Evolutionary conservation across 2,329 filamentous ascomycete genomes (phyloP), one percentile per base, ranked within the genome.

Genomic region (Myriangium duriaei): DNA sequence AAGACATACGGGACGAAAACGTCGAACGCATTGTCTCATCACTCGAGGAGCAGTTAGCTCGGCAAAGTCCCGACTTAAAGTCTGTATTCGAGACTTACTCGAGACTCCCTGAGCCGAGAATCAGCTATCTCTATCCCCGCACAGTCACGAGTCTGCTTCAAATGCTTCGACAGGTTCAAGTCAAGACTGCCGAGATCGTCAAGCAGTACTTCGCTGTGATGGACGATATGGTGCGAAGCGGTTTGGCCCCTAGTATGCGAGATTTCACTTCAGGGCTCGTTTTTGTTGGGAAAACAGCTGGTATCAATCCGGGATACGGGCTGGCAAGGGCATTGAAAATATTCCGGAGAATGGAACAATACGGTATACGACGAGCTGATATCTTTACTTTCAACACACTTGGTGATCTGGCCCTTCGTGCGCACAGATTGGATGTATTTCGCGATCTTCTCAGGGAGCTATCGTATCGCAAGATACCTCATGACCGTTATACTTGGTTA

Each of bases 381-480:
- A 69, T 75, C 34, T 79, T 86, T n/a, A 93, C 88, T 0, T 92
- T 98, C 59, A 94, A 91, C 53, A 81, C 95, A 32, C 69, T 98
- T 10, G 95, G 94, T 49, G 82, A 95, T 52, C 72, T 85, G 9
- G 85, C 91, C 1, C 74, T 84, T 48, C 92, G 91, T 57, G 76
- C 84, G 0, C 81, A 82, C 28, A 91, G 92, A 52, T 93, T 81
- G 47, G 66, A 68, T 1, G 72, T 96, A 14, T 87, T 86, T 3
- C 82, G 95, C 49, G 82, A 84, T 63, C 73, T 96, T 9, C 76
- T 87, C 49, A 68, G 74, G 40, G 87, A 96, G 60, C 87, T 96
- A 78, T 65, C 70, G 34, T 63, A 57, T 11, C 77, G 91, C 18
- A 71, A 73, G 0, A 62, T 88, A 37, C 57, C 64, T 10, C 77